phyloP scores from a whole-genome alignment of 1,139 yeast species.

The Geotrichum armillariae region DNA sequence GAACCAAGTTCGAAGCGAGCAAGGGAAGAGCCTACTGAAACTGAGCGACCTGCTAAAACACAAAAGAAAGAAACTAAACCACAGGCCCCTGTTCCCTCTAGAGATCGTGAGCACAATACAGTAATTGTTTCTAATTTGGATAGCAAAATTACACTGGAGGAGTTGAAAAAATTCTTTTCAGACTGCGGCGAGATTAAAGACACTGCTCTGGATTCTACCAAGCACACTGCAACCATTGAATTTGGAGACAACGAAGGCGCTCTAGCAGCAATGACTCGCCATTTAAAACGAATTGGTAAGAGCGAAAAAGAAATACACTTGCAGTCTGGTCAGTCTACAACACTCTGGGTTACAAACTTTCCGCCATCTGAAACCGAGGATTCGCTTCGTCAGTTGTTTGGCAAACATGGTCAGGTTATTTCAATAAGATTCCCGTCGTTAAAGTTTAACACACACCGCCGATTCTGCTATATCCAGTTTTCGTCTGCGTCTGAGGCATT shows the following conservation, averaged over 20 bases:
- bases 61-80: slow-evolving; percentile 7
- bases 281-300: slow-evolving; percentile 49
- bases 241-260: slow-evolving; percentile 52
- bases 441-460: slow-evolving; percentile 52
- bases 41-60: slow-evolving; percentile 6
- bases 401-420: slow-evolving; percentile 47
- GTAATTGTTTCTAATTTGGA: slow-evolving; percentile 51
- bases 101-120: slow-evolving; percentile 60
- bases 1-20: slow-evolving; percentile 36
- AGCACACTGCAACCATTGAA: slow-evolving; percentile 45
- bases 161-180: slow-evolving; percentile 48
- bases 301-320: slow-evolving; percentile 46
- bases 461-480: slow-evolving; percentile 78
- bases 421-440: slow-evolving; percentile 70
- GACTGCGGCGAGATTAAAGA: slow-evolving; percentile 61
- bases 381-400: slow-evolving; percentile 48
- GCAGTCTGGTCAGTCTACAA: slow-evolving; percentile 45
- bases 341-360: slow-evolving; percentile 71
- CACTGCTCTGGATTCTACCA: slow-evolving; percentile 21
- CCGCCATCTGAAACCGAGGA: slow-evolving; percentile 56
- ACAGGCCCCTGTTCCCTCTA: slow-evolving; percentile 8
- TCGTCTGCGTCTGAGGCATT: slow-evolving; percentile 48
- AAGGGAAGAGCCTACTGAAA: slow-evolving; percentile 39
- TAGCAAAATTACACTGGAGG: slow-evolving; percentile 35
- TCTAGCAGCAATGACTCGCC: slow-evolving; percentile 61